These are phyloP conservation scores for Entonaema liquescens DNA, from an alignment of 495 filamentous ascomycete species.

Conservation along the genomic window DNA sequence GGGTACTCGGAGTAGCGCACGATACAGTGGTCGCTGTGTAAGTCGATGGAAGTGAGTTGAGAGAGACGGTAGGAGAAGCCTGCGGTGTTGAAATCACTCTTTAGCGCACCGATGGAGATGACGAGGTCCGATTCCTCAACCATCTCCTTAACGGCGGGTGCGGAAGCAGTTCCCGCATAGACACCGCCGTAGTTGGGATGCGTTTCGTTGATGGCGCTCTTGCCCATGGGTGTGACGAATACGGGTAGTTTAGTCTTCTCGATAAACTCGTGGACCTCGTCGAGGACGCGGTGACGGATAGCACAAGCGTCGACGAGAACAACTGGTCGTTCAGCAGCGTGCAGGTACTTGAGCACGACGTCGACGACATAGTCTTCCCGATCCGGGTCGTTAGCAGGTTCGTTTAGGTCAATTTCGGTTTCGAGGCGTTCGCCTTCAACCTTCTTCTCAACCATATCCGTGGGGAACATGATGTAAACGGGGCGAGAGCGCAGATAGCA, in stretches of 20 bases:
- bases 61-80: slow-evolving; percentile 88
- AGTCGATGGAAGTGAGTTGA: slow-evolving; percentile 85
- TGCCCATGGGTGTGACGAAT: slow-evolving; percentile 93
- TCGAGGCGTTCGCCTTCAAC: slow-evolving; percentile 74
- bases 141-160: slow-evolving; percentile 71
- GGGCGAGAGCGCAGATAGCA: slow-evolving; percentile 79
- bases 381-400: slow-evolving; percentile 71
- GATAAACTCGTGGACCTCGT: slow-evolving; percentile 81
- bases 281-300: slow-evolving; percentile 77
- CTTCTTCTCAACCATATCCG: slow-evolving; percentile 83
- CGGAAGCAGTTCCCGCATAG: slow-evolving; percentile 83
- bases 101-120: slow-evolving; percentile 81
- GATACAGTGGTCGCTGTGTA: slow-evolving; percentile 79
- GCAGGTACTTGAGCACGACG: slow-evolving; percentile 78
- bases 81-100: slow-evolving; percentile 89
- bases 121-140: slow-evolving; percentile 87
- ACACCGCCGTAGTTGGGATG: slow-evolving; percentile 82
- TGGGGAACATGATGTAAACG: slow-evolving; percentile 87
- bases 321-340: slow-evolving; percentile 77
- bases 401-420: slow-evolving; percentile 71
- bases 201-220: slow-evolving; percentile 84
- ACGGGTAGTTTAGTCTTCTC: slow-evolving; percentile 79
- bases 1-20: slow-evolving; percentile 88
- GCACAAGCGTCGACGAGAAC: slow-evolving; percentile 94
- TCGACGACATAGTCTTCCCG: slow-evolving; percentile 86